Conservation (phyloP, 1,139 yeast genomes). For the Hansenula sp. region DNA sequence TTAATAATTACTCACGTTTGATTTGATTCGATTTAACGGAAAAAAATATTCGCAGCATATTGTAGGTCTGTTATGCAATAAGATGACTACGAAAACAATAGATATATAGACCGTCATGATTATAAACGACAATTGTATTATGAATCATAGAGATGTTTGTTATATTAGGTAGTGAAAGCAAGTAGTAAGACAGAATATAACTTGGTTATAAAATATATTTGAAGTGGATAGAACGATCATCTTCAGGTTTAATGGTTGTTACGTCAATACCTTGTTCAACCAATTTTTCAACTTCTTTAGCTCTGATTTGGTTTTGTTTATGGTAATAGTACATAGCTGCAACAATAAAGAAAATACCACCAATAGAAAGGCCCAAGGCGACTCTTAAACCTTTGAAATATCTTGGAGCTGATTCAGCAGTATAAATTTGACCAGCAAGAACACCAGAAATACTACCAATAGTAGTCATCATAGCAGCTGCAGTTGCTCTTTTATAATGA, state of each 20-base stretch:
- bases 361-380: slow-evolving; percentile 17
- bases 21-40: too few species aligned
- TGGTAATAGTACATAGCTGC: slow-evolving; percentile 16
- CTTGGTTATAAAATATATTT: slow-evolving; percentile 14
- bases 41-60: too few species aligned
- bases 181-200: too few species aligned
- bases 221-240: slow-evolving; percentile 19
- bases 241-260: slow-evolving; percentile 16
- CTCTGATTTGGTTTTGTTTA: slow-evolving; percentile 15
- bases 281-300: slow-evolving; percentile 6
- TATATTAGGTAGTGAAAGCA: too few species aligned
- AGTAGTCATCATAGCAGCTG: slow-evolving; percentile 40
- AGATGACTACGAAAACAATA: too few species aligned
- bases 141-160: too few species aligned
- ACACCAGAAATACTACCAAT: slow-evolving; percentile 44
- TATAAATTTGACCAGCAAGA: slow-evolving; percentile 41
- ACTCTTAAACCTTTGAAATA: slow-evolving; percentile 29
- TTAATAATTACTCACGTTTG: too few species aligned
- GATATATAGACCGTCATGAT: too few species aligned
- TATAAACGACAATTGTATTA: too few species aligned
- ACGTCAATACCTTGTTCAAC: slow-evolving; percentile 8
- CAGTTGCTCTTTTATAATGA: slow-evolving; percentile 41
- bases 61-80: too few species aligned
- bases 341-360: slow-evolving; percentile 16
- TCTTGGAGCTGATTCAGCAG: slow-evolving; percentile 28